Percentiles rank a stretch among this genome's conserved stretches.
Conservation (phyloP, 306 rosid genomes). For the Boehmeria nivea region DNA sequence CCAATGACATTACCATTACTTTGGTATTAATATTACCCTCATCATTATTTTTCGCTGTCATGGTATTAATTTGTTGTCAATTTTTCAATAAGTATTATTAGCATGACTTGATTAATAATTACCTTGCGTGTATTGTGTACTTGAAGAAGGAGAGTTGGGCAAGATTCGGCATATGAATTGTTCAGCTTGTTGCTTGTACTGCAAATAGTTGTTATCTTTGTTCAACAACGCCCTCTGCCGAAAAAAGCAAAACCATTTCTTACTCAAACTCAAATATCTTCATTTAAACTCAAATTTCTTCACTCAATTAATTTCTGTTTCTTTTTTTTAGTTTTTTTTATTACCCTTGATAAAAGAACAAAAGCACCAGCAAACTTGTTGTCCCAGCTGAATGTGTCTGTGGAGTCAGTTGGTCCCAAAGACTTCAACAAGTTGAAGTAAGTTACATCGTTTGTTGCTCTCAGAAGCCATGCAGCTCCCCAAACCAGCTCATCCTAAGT, state of each 20-base stretch:
- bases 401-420: slow-evolving; percentile 63
- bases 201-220: slow-evolving; percentile 57
- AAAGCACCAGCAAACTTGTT: slow-evolving; percentile 91
- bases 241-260: neutral
- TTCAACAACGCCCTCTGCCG: slow-evolving; percentile 50
- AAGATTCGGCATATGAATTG: slow-evolving; percentile 78
- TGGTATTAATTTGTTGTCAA: neutral
- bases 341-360: slow-evolving; percentile 80
- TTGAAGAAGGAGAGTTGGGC: slow-evolving; percentile 81
- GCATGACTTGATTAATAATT: too few relatives aligned
- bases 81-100: neutral
- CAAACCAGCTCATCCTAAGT: slow-evolving; percentile 76
- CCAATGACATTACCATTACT: neutral
- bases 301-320: too few relatives aligned
- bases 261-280: neutral
- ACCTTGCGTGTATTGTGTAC: slow-evolving; percentile 90
- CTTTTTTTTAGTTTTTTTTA: neutral
- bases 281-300: neutral
- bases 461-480: slow-evolving; percentile 92
- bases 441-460: slow-evolving; percentile 61
- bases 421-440: slow-evolving; percentile 56
- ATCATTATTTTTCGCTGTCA: neutral
- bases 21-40: too few relatives aligned
- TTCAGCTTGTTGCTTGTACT: slow-evolving; percentile 70
- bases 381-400: slow-evolving; percentile 94